phyloP scores from a whole-genome alignment of 441 rosid species.

The Cnidoscolus chayamansa region DNA sequence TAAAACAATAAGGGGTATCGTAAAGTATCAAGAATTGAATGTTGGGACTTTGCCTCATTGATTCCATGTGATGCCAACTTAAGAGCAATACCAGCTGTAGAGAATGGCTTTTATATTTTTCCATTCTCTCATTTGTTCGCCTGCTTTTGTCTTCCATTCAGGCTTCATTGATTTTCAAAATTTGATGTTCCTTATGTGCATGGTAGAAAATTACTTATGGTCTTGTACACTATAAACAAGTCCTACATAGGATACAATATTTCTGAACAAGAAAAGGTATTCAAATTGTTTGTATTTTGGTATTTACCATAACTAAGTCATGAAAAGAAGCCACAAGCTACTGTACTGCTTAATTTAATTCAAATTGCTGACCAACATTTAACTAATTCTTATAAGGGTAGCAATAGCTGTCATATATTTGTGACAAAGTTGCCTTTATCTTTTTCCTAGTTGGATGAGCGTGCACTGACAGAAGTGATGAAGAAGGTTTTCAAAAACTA shows the following conservation, averaged over 20 bases:
- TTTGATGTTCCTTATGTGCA: neutral
- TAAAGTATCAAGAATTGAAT: neutral
- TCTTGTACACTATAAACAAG: neutral
- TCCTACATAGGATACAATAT: neutral
- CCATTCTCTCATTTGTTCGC: neutral
- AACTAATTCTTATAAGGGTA: neutral
- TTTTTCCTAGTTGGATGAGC: constrained; percentile 77
- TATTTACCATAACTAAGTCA: neutral
- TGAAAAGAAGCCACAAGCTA: neutral
- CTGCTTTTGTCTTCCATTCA: neutral
- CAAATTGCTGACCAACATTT: neutral
- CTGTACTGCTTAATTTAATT: neutral
- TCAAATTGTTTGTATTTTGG: neutral
- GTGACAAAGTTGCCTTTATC: neutral
- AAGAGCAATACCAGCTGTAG: constrained; percentile 1
- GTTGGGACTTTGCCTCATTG: neutral
- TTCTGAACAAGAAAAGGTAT: neutral
- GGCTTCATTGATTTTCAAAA: neutral
- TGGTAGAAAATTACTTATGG: neutral
- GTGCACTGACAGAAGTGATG: constrained; percentile 93
- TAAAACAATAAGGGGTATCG: neutral
- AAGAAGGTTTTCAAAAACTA: constrained; percentile 96
- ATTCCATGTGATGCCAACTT: neutral
- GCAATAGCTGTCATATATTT: neutral
- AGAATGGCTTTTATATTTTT: neutral